Conservation (phyloP, 768 basidiomycete species). For the Suillus sp. region DNA sequence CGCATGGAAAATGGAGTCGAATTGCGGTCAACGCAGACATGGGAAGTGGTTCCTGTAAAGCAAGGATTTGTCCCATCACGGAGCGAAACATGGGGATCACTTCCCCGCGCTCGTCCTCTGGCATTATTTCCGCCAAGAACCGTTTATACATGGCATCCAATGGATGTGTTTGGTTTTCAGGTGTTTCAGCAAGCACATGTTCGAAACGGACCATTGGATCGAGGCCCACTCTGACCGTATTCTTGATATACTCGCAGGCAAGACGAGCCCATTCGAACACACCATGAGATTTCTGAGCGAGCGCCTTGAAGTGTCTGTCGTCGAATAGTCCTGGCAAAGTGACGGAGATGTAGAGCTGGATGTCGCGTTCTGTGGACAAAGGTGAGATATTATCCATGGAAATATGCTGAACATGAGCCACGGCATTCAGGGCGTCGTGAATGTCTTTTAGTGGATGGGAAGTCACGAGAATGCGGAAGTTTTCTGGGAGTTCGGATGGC, state of each 20-base stretch:
- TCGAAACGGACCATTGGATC: conserved; percentile 7
- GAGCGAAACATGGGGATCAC: conserved; percentile 6
- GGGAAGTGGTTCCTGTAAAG: conserved; percentile 8
- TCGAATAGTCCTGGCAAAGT: neutral
- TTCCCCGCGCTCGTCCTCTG: neutral
- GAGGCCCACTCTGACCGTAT: neutral
- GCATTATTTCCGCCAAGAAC: conserved; percentile 8
- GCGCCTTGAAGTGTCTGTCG: neutral
- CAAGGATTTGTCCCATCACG: conserved; percentile 10
- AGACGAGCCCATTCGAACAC: conserved; percentile 15
- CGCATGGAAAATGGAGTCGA: neutral
- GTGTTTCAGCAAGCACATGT: neutral
- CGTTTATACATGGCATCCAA: conserved; percentile 9
- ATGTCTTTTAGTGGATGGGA: conserved; percentile 15
- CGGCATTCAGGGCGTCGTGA: conserved; percentile 11
- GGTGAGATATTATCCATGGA: conserved; percentile 8
- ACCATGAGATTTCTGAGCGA: conserved; percentile 8
- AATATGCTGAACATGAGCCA: neutral
- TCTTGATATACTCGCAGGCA: conserved; percentile 18
- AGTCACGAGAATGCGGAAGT: conserved; percentile 22
- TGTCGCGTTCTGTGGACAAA: conserved; percentile 7
- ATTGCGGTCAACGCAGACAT: neutral
- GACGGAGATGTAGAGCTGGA: conserved; percentile 8
- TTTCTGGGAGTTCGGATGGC: neutral
- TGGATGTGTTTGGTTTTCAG: neutral